Evolutionary conservation across 305 asterid genomes (phyloP).

Genomic region (Fraxinus baroniana): DNA sequence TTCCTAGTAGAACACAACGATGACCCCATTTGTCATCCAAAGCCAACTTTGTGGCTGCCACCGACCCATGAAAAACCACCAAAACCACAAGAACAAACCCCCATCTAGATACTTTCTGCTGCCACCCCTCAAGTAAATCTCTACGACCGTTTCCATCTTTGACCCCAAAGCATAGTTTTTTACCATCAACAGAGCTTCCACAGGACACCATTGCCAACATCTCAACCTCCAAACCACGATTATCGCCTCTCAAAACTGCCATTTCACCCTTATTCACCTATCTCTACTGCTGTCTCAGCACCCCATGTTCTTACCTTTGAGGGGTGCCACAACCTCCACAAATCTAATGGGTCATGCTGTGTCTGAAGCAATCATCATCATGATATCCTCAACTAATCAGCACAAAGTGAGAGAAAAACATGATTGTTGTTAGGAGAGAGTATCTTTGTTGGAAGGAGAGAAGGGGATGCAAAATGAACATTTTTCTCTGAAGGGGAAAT

Average conservation of each 20-base stretch:
- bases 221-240: conserved; percentile 1
- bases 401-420: not conserved
- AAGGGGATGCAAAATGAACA: not conserved
- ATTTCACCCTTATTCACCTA: not conserved
- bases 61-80: not conserved
- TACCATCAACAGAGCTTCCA: not conserved
- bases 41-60: not conserved
- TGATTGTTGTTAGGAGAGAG: not conserved
- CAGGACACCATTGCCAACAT: conserved; percentile 10
- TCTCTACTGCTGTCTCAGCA: not conserved
- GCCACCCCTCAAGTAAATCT: conserved; percentile 11
- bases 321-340: not conserved
- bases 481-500: not conserved
- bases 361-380: conserved; percentile 2
- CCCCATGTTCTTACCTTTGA: conserved; percentile 6
- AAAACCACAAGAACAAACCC: not conserved
- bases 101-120: not conserved
- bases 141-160: conserved; percentile 3
- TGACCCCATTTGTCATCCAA: not conserved
- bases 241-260: not conserved
- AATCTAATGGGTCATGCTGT: not conserved
- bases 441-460: conserved; percentile 6
- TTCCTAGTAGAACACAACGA: not conserved
- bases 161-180: not conserved
- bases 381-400: not conserved